Evolutionary conservation across 2,329 filamentous ascomycete species (phyloP).

Genomic region (Cladosporium sp.): DNA sequence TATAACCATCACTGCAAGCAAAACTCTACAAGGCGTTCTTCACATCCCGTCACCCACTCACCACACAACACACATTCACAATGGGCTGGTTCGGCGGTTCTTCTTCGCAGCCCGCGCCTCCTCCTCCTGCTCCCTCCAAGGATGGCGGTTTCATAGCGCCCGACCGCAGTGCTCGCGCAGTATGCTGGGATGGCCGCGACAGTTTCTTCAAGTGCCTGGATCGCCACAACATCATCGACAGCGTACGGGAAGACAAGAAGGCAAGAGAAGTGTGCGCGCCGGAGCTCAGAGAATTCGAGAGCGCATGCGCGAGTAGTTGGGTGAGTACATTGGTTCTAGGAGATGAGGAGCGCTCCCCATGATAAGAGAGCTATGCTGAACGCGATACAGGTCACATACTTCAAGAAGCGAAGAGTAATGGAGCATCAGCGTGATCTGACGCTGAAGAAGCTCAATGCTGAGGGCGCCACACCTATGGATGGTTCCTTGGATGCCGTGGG

Average conservation of each 20-base stretch:
- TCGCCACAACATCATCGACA: conserved; percentile 76
- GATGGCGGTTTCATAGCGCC: conserved; percentile 73
- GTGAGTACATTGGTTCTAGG: conserved; percentile 53
- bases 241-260: conserved; percentile 56
- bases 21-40: not conserved
- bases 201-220: conserved; percentile 87
- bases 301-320: conserved; percentile 87
- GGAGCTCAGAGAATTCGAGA: conserved; percentile 70
- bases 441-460: conserved; percentile 64
- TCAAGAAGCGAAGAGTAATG: conserved; percentile 93
- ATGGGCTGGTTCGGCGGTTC: conserved; percentile 41
- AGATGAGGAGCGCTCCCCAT: not conserved
- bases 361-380: conserved; percentile 22
- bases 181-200: conserved; percentile 90
- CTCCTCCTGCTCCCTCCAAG: conserved; percentile 33
- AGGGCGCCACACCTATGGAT: conserved; percentile 40
- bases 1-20: not conserved
- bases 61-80: conserved; percentile 1
- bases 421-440: conserved; percentile 83
- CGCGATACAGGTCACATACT: conserved; percentile 79
- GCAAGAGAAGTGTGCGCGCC: conserved; percentile 57
- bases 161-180: conserved; percentile 75
- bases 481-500: conserved; percentile 13
- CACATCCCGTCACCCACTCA: not conserved
- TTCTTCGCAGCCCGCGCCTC: conserved; percentile 26